These are phyloP conservation scores for Boletus sensibilis DNA, from an alignment of 768 basidiomycete genomes.

Conservation along the genomic window DNA sequence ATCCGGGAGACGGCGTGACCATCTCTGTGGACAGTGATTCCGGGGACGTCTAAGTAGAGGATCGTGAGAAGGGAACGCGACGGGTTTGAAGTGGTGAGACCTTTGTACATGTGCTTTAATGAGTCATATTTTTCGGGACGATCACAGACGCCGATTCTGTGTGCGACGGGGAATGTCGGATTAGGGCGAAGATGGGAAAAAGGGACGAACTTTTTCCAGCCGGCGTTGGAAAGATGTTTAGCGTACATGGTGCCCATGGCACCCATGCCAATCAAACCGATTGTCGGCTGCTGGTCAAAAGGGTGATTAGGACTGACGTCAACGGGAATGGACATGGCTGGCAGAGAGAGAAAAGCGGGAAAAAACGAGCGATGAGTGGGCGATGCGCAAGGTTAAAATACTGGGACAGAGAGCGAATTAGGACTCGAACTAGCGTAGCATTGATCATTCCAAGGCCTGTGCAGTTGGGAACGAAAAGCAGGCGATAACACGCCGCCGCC, in stretches of 20 bases:
- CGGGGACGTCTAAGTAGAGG: constrained; percentile 46
- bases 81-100: constrained; percentile 35
- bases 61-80: constrained; percentile 13
- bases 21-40: constrained; percentile 65
- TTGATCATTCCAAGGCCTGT: background rate
- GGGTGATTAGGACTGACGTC: constrained; percentile 37
- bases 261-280: constrained; percentile 96
- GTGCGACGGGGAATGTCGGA: background rate
- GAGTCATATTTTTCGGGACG: constrained; percentile 67
- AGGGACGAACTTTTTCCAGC: constrained; percentile 71
- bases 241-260: constrained; percentile 98
- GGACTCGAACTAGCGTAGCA: background rate
- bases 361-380: background rate
- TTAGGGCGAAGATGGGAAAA: background rate
- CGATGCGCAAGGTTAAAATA: background rate
- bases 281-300: constrained; percentile 59
- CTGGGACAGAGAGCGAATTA: background rate
- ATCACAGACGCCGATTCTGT: constrained; percentile 90
- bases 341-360: background rate
- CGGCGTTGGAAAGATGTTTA: constrained; percentile 66
- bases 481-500: background rate
- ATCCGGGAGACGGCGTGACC: constrained; percentile 87
- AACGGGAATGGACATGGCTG: constrained; percentile 18
- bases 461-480: background rate
- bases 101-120: constrained; percentile 57